Percentiles rank a stretch among this genome's conserved stretches.
Conservation (phyloP, 2,329 filamentous ascomycete species). For the Fusarium siculi region DNA sequence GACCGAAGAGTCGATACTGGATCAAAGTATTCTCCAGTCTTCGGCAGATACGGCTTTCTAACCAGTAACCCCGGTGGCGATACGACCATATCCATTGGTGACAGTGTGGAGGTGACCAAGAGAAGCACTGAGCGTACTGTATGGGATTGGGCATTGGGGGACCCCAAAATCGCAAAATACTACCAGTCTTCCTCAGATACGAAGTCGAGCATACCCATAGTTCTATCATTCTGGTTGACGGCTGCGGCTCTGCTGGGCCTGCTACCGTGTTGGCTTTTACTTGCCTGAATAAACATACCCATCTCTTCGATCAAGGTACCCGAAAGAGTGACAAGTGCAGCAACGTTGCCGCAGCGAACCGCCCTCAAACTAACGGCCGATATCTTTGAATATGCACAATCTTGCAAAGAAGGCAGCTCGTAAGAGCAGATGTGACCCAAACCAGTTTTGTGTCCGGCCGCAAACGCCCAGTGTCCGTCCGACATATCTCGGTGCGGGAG, state of each 20-base stretch:
- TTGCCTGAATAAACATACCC: constrained; percentile 20
- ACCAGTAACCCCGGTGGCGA: constrained; percentile 37
- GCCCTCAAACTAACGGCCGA: neutral
- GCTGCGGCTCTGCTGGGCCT: constrained; percentile 28
- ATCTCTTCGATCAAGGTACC: neutral
- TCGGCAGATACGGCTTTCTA: constrained; percentile 78
- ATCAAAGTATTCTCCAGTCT: constrained; percentile 73
- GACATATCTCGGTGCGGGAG: constrained; percentile 26
- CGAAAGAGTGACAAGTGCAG: constrained; percentile 5
- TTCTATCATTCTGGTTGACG: constrained; percentile 30
- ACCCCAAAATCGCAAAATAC: constrained; percentile 39
- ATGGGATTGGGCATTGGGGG: constrained; percentile 60
- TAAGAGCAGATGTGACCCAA: constrained; percentile 13
- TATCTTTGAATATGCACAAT: neutral
- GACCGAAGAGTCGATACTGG: constrained; percentile 78
- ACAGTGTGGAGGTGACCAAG: constrained; percentile 64
- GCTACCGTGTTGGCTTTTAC: constrained; percentile 30
- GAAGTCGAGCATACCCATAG: constrained; percentile 14
- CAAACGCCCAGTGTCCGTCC: constrained; percentile 26
- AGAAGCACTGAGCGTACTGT: constrained; percentile 62
- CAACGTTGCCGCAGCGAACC: constrained; percentile 7
- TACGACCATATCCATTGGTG: constrained; percentile 48
- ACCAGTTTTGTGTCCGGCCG: constrained; percentile 12
- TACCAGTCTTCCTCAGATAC: constrained; percentile 32
- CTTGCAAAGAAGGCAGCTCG: neutral